Percentiles rank a stretch among this genome's conserved stretches.
Conservation (phyloP, 306 rosid genomes). For the Prunus mongolica region DNA sequence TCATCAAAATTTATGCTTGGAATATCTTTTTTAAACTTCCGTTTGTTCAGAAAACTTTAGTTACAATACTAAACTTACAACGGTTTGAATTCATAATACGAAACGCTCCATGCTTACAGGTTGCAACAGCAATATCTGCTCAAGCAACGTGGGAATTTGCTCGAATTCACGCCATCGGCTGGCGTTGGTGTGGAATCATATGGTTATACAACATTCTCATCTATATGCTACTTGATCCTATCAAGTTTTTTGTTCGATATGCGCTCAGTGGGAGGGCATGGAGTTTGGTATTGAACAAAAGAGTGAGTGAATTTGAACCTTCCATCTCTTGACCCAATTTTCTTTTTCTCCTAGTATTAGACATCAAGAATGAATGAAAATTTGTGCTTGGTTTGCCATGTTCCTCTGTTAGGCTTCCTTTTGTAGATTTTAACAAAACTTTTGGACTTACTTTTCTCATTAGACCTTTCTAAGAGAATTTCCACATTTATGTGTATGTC, state of each 20-base stretch:
- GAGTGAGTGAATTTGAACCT: not conserved
- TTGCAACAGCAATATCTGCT: conserved; percentile 11
- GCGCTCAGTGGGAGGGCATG: conserved; percentile 19
- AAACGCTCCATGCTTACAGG: not conserved
- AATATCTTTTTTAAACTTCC: not conserved
- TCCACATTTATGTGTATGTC: not conserved
- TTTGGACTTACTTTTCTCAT: not conserved
- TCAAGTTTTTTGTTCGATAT: conserved; percentile 13
- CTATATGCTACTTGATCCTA: conserved; percentile 10
- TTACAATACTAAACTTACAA: not conserved
- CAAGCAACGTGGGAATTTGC: not conserved
- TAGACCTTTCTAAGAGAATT: not conserved
- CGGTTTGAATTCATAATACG: not conserved
- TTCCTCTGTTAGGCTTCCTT: too few relatives aligned
- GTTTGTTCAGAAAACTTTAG: not conserved
- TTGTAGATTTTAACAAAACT: not conserved
- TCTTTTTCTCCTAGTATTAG: not conserved
- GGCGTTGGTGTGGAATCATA: conserved; percentile 2
- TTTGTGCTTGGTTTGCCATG: not conserved
- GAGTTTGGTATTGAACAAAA: conserved; percentile 12
- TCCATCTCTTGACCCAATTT: not conserved
- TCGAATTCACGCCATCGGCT: not conserved
- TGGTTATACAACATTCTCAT: conserved; percentile 13
- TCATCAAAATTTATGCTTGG: not conserved
- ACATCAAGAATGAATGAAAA: not conserved